These are phyloP conservation scores for Camelina hispida DNA, from an alignment of 345 rosid genomes.

Conservation along the genomic window DNA sequence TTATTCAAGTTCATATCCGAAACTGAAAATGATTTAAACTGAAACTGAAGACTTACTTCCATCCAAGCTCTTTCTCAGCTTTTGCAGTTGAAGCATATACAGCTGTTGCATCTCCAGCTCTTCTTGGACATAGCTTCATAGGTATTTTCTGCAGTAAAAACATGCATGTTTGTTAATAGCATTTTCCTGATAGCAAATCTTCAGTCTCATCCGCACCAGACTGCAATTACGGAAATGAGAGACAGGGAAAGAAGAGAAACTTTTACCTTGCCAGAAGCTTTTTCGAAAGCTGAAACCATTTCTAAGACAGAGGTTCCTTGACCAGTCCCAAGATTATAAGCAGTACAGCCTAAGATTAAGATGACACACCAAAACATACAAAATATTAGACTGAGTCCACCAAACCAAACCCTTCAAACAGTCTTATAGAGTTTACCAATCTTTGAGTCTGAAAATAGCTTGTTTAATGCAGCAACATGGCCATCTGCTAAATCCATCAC, in stretches of 20 bases:
- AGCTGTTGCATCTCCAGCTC: conserved; percentile 91
- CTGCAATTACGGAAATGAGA: neutral
- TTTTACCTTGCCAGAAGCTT: conserved; percentile 89
- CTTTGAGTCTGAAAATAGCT: conserved; percentile 59
- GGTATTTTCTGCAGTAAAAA: conserved; percentile 75
- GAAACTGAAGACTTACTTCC: conserved; percentile 66
- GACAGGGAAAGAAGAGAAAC: neutral
- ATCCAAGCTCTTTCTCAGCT: conserved; percentile 85
- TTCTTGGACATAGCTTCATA: conserved; percentile 73
- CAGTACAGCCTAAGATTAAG: conserved; percentile 64
- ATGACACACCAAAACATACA: conserved; percentile 12
- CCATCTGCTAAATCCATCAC: conserved; percentile 99
- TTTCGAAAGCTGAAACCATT: conserved; percentile 95
- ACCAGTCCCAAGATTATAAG: conserved; percentile 93
- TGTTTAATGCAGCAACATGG: conserved; percentile 81
- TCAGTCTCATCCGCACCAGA: neutral
- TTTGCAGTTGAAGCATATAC: conserved; percentile 79
- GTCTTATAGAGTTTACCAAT: conserved; percentile 54
- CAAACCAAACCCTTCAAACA: conserved; percentile 22
- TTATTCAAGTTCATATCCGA: neutral
- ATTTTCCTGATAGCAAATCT: neutral
- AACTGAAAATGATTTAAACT: neutral
- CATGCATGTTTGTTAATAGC: neutral
- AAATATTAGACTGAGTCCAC: neutral
- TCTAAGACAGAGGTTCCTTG: conserved; percentile 84